phyloP scores from a whole-genome alignment of 202 grass and related monocot species.

The Eragrostis tef region DNA sequence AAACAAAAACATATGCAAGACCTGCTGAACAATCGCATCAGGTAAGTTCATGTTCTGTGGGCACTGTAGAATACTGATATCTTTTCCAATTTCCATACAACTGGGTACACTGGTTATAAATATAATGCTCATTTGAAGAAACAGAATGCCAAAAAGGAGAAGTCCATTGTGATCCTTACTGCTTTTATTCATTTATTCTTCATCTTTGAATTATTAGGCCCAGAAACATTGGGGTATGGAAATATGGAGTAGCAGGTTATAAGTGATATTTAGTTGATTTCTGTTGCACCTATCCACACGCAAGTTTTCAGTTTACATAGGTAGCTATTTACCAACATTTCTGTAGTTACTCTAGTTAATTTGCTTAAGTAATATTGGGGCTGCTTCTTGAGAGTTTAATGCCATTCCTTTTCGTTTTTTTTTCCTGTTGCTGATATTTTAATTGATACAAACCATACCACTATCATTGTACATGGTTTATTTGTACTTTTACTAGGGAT shows the following conservation, averaged over 20 bases:
- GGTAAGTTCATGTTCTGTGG: slow-evolving; percentile 45
- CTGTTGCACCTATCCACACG: slow-evolving; percentile 18
- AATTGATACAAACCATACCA: neutral
- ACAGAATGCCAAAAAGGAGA: neutral
- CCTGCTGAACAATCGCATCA: slow-evolving; percentile 53
- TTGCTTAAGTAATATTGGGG: neutral
- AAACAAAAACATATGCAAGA: slow-evolving; percentile 49
- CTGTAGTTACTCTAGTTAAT: slow-evolving; percentile 17
- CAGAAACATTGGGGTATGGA: neutral
- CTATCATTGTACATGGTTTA: neutral
- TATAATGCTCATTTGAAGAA: neutral
- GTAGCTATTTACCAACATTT: slow-evolving; percentile 1
- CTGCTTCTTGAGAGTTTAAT: slow-evolving; percentile 13
- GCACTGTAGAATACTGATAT: neutral
- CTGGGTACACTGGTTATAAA: slow-evolving; percentile 1
- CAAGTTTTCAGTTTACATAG: neutral
- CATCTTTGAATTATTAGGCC: neutral
- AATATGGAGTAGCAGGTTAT: neutral
- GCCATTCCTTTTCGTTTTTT: neutral
- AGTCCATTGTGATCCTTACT: slow-evolving; percentile 1
- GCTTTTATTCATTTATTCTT: slow-evolving; percentile 30
- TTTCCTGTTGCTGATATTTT: slow-evolving; percentile 16
- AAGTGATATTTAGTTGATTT: slow-evolving; percentile 17
- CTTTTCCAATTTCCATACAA: neutral
- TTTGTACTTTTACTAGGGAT: slow-evolving; percentile 19